A percentile compares a stretch with the other conserved stretches of the same genome.
Conservation (phyloP, 2,329 filamentous ascomycete species). For the Ophiostoma fasciatum region DNA sequence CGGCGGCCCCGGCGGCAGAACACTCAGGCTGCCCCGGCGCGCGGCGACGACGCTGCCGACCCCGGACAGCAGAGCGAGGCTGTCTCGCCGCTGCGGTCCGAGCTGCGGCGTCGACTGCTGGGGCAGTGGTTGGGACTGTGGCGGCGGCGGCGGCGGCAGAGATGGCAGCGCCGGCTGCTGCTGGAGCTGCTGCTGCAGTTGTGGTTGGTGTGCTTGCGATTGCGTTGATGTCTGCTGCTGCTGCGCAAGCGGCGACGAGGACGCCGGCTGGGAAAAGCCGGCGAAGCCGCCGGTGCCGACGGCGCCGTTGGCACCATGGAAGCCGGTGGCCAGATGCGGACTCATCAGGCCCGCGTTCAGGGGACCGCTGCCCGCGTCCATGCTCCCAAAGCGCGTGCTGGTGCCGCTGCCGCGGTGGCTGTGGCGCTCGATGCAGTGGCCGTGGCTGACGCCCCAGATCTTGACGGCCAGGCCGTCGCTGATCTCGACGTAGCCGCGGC, state of each 20-base stretch:
- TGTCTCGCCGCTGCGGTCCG: conserved; percentile 5
- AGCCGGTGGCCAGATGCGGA: no score
- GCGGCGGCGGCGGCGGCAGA: no score
- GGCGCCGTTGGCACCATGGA: no score
- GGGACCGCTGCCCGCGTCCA: conserved; percentile 25
- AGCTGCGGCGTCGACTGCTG: not conserved
- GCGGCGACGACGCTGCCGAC: conserved; percentile 1
- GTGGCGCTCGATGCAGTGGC: conserved; percentile 67
- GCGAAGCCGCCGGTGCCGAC: not conserved
- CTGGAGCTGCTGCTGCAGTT: conserved; percentile 1
- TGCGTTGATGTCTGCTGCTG: no score
- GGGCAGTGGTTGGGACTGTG: no score
- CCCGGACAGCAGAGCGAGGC: conserved; percentile 5
- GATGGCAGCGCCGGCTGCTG: no score
- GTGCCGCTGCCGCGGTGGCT: conserved; percentile 47
- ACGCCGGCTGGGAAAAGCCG: conserved; percentile 11
- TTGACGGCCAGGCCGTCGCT: conserved; percentile 83
- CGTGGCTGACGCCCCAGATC: conserved; percentile 77
- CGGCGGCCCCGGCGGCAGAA: conserved; percentile 5
- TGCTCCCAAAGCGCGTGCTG: conserved; percentile 34
- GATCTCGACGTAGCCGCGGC: conserved; percentile 73
- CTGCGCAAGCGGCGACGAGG: conserved; percentile 10
- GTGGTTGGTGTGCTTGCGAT: no score
- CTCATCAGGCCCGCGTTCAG: conserved; percentile 6
- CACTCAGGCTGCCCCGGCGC: conserved; percentile 3